Conservation (phyloP, 2,329 filamentous ascomycete genomes). For the Graphilbum fragrans region DNA sequence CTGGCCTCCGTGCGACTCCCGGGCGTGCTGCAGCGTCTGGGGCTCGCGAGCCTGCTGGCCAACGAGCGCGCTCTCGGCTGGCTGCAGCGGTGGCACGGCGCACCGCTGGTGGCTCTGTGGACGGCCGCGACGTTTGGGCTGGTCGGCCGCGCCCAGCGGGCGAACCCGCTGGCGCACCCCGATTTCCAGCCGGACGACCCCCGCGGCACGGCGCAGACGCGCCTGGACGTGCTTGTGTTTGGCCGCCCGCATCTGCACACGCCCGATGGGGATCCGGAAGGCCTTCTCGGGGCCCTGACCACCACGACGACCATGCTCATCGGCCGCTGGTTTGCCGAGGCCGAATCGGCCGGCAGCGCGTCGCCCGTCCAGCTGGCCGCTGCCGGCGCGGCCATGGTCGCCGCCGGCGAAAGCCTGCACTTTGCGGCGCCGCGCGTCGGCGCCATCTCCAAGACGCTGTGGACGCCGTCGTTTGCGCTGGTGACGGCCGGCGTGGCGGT, state of each 20-base stretch:
- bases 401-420: background rate
- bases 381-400: background rate
- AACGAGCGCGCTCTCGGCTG: background rate
- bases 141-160: background rate
- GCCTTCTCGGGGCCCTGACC: background rate
- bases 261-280: background rate
- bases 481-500: background rate
- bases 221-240: background rate
- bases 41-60: background rate
- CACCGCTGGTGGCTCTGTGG: background rate
- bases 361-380: no score
- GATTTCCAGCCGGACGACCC: background rate
- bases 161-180: background rate
- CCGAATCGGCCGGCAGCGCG: background rate
- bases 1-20: background rate
- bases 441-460: background rate
- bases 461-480: slow-evolving; percentile 1
- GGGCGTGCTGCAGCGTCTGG: slow-evolving; percentile 1
- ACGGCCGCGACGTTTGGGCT: background rate
- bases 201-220: background rate
- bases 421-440: background rate
- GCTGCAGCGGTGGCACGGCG: background rate
- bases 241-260: background rate
- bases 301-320: background rate
- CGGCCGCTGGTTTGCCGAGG: background rate